Conservation (phyloP, 371 early-diverging fungal genomes). For the Nematocida parisii region DNA sequence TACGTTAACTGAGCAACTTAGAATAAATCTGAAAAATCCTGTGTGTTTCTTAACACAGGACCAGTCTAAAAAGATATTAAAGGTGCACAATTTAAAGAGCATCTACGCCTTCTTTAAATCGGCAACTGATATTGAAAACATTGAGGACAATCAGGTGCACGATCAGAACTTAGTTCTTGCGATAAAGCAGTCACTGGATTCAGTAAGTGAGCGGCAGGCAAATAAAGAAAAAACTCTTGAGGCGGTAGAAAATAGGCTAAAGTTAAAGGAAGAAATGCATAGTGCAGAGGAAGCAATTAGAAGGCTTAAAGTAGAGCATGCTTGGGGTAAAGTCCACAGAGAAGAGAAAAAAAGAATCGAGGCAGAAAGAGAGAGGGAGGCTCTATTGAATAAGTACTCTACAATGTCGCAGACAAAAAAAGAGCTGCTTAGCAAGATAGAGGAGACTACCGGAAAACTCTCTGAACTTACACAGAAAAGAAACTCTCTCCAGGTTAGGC, state of each 20-base stretch:
- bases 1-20: slow-evolving; percentile 58
- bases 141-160: slow-evolving; percentile 58
- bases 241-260: slow-evolving; percentile 29
- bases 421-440: slow-evolving; percentile 1
- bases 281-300: slow-evolving; percentile 47
- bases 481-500: background rate
- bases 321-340: slow-evolving; percentile 54
- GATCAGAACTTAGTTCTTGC: slow-evolving; percentile 19
- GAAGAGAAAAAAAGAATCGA: slow-evolving; percentile 24
- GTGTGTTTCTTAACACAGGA: slow-evolving; percentile 70
- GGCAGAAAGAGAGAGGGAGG: slow-evolving; percentile 35
- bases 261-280: slow-evolving; percentile 3
- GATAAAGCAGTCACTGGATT: slow-evolving; percentile 45
- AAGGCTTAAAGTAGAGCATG: slow-evolving; percentile 58
- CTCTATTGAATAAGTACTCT: slow-evolving; percentile 2
- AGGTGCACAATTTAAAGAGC: slow-evolving; percentile 43
- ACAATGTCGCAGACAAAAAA: slow-evolving; percentile 19
- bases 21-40: slow-evolving; percentile 67
- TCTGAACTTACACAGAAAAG: background rate
- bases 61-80: slow-evolving; percentile 68
- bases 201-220: slow-evolving; percentile 5
- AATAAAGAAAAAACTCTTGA: slow-evolving; percentile 40
- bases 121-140: slow-evolving; percentile 69
- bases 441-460: slow-evolving; percentile 18
- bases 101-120: slow-evolving; percentile 67